These are phyloP conservation scores for Solanum appendiculatum DNA, from an alignment of 257 asterid species.

Conservation along the genomic window DNA sequence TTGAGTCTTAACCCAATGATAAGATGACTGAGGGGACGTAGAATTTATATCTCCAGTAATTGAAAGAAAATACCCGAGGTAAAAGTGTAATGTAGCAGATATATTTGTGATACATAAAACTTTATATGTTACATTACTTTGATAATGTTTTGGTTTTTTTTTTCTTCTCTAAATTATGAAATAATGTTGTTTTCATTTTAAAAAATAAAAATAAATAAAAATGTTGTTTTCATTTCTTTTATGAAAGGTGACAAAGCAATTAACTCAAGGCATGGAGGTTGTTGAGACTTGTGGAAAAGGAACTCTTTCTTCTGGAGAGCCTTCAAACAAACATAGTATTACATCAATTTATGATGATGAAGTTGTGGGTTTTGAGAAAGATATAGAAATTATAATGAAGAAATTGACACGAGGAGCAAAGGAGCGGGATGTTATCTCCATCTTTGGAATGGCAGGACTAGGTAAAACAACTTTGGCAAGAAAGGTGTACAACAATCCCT, in stretches of 20 bases:
- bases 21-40: no score
- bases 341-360: background rate
- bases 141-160: no score
- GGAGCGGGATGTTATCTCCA: background rate
- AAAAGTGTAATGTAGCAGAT: no score
- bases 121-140: no score
- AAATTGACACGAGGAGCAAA: background rate
- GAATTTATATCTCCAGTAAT: no score
- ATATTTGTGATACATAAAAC: no score
- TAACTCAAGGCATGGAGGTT: background rate
- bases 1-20: no score
- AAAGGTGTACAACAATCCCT: background rate
- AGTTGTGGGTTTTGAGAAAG: background rate
- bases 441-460: background rate
- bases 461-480: background rate
- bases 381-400: background rate
- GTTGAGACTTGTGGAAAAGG: background rate
- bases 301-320: background rate
- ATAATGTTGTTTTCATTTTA: background rate
- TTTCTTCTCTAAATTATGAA: background rate
- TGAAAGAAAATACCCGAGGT: no score
- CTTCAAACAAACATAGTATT: background rate
- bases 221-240: background rate
- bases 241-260: background rate
- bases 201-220: no score